phyloP scores from a whole-genome alignment of 768 basidiomycete genomes.

The Mycena indigotica region DNA sequence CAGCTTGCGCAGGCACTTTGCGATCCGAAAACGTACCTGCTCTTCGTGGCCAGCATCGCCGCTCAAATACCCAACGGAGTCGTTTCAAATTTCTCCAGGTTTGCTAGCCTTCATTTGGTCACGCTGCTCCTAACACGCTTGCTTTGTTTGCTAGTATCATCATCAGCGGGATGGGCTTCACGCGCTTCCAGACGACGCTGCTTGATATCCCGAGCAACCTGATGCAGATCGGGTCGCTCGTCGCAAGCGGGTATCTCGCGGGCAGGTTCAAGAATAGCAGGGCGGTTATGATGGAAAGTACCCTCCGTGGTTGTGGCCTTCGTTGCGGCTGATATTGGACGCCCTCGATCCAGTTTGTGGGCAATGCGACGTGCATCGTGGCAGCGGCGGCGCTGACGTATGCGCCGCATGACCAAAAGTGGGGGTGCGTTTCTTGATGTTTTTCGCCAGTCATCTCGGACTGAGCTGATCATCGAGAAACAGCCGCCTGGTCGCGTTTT shows the following conservation, averaged over 20 bases:
- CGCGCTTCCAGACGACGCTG: conserved; percentile 17
- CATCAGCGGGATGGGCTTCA: conserved; percentile 31
- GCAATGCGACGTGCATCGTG: conserved; percentile 15
- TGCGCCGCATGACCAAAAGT: conserved; percentile 20
- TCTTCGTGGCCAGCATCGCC: conserved; percentile 34
- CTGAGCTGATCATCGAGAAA: not conserved
- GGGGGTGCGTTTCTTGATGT: conserved; percentile 9
- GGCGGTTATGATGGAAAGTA: conserved; percentile 24
- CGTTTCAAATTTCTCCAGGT: conserved; percentile 27
- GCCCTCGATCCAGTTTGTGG: too few relatives aligned
- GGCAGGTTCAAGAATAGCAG: conserved; percentile 27
- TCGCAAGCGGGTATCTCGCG: conserved; percentile 21
- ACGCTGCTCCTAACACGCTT: not conserved
- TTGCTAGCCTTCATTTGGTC: conserved; percentile 1
- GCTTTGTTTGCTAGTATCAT: conserved; percentile 31
- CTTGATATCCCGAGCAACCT: conserved; percentile 16
- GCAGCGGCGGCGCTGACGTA: conserved; percentile 20
- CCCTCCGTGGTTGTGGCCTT: conserved; percentile 1
- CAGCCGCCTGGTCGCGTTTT: conserved; percentile 22
- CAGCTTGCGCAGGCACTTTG: conserved; percentile 32
- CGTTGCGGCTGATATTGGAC: too few relatives aligned
- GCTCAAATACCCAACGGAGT: conserved; percentile 37
- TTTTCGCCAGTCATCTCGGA: not conserved
- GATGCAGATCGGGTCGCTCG: conserved; percentile 20
- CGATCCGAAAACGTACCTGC: conserved; percentile 39